These are phyloP conservation scores for Gossypium schwendimanii DNA, from an alignment of 441 rosid genomes.

Conservation along the genomic window DNA sequence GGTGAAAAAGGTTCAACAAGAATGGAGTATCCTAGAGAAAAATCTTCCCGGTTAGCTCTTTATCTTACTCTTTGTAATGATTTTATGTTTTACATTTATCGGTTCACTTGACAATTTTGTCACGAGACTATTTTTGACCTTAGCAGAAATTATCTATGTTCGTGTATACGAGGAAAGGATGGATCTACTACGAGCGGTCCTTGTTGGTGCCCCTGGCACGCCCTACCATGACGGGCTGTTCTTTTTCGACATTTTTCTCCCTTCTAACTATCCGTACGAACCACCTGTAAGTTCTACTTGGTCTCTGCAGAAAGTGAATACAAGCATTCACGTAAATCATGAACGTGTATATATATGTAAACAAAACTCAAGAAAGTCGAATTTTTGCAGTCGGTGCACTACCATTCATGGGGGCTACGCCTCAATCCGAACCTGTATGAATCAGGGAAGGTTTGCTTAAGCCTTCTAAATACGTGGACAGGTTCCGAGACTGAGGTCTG, in stretches of 20 bases:
- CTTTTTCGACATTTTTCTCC: slow-evolving; percentile 80
- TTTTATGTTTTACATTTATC: background rate
- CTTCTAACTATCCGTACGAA: slow-evolving; percentile 73
- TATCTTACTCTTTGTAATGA: background rate
- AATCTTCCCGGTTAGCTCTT: slow-evolving; percentile 70
- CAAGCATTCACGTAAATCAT: background rate
- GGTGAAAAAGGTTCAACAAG: slow-evolving; percentile 83
- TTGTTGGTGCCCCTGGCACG: slow-evolving; percentile 76
- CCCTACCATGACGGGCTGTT: slow-evolving; percentile 89
- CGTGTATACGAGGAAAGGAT: slow-evolving; percentile 79
- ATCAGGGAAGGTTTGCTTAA: slow-evolving; percentile 84
- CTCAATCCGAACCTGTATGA: slow-evolving; percentile 87
- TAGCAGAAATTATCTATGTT: slow-evolving; percentile 66
- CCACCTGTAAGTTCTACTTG: slow-evolving; percentile 67
- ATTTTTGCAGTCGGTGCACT: slow-evolving; percentile 62
- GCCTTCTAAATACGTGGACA: slow-evolving; percentile 86
- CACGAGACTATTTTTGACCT: slow-evolving; percentile 7
- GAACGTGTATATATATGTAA: background rate
- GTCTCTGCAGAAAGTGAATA: background rate
- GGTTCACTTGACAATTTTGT: background rate
- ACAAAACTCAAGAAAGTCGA: background rate
- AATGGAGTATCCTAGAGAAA: slow-evolving; percentile 71
- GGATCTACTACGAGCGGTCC: slow-evolving; percentile 73
- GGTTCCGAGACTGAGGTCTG: slow-evolving; percentile 84
- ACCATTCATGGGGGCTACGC: slow-evolving; percentile 82